Percentiles rank a stretch among this genome's conserved stretches.
These are phyloP conservation scores for Eutypa lata DNA, from an alignment of 2,329 filamentous ascomycete species.

Conservation along the genomic window DNA sequence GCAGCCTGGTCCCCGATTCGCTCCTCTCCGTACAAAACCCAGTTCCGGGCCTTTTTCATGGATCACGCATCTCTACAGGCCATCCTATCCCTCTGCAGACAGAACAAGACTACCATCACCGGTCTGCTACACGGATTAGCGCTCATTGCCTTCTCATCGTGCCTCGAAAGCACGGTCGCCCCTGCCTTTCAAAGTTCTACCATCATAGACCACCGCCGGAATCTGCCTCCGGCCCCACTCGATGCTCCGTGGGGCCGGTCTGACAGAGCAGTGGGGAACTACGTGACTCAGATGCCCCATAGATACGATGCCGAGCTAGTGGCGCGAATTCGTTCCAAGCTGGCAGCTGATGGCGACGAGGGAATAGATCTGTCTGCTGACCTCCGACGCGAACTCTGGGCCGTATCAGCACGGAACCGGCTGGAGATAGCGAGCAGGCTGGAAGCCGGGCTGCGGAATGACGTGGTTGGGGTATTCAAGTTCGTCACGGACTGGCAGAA, in stretches of 20 bases:
- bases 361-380: constrained; percentile 2
- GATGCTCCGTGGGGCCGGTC: constrained; percentile 4
- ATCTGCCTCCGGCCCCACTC: constrained; percentile 4
- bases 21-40: constrained; percentile 18
- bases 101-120: constrained; percentile 19
- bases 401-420: constrained; percentile 22
- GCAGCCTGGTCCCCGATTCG: constrained; percentile 21
- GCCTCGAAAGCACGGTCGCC: constrained; percentile 3
- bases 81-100: constrained; percentile 13
- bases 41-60: constrained; percentile 14
- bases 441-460: constrained; percentile 26
- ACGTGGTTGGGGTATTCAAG: constrained; percentile 29
- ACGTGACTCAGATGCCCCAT: constrained; percentile 15
- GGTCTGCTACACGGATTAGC: constrained; percentile 19
- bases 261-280: constrained; percentile 12
- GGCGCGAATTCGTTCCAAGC: constrained; percentile 9
- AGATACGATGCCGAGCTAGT: constrained; percentile 14
- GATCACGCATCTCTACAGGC: constrained; percentile 1
- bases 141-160: constrained; percentile 9
- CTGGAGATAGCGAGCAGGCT: constrained; percentile 26
- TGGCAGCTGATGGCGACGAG: background rate
- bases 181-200: constrained; percentile 13
- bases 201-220: constrained; percentile 11
- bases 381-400: constrained; percentile 13
- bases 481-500: constrained; percentile 32